A percentile compares a stretch with the other conserved stretches of the same genome.
phyloP scores from a whole-genome alignment of 805 yeast genomes.

The Clavispora carvajalis region DNA sequence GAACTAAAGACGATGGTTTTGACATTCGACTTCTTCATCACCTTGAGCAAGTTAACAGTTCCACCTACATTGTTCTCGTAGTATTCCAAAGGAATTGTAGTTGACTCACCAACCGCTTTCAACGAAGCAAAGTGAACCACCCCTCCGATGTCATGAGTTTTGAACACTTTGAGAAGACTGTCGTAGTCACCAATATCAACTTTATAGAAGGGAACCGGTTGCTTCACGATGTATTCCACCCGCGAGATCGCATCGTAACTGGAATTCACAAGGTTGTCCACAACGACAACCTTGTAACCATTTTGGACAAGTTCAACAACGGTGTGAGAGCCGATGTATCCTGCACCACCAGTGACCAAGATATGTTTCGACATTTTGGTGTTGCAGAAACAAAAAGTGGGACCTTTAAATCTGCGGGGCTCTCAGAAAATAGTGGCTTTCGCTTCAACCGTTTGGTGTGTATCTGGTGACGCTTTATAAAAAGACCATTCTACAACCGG shows the following conservation, averaged over 20 bases:
- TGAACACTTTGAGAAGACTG: constrained; percentile 44
- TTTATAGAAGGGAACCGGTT: constrained; percentile 48
- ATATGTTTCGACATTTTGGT: constrained; percentile 27
- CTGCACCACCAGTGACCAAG: constrained; percentile 82
- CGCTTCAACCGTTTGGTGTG: not conserved
- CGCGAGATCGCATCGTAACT: constrained; percentile 61
- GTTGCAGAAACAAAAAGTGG: not conserved
- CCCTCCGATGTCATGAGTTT: constrained; percentile 44
- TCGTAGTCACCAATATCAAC: constrained; percentile 52
- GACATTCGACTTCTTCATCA: constrained; percentile 44
- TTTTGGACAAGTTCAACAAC: constrained; percentile 56
- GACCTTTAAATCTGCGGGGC: no score
- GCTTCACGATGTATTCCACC: constrained; percentile 48
- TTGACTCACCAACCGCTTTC: constrained; percentile 79
- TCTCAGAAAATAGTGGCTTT: no score
- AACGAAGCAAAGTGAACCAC: constrained; percentile 80
- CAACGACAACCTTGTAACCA: constrained; percentile 66
- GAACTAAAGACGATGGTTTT: constrained; percentile 64
- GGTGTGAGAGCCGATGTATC: constrained; percentile 82
- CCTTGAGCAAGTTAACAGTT: constrained; percentile 51
- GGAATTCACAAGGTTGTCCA: constrained; percentile 67
- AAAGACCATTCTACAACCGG: no score
- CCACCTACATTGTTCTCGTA: constrained; percentile 67
- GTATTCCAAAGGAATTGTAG: constrained; percentile 60
- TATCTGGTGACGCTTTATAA: not conserved